A percentile compares a stretch with the other conserved stretches of the same genome.
phyloP scores from a whole-genome alignment of 108 stramenopile species.

The Mediolabrus comicus region DNA sequence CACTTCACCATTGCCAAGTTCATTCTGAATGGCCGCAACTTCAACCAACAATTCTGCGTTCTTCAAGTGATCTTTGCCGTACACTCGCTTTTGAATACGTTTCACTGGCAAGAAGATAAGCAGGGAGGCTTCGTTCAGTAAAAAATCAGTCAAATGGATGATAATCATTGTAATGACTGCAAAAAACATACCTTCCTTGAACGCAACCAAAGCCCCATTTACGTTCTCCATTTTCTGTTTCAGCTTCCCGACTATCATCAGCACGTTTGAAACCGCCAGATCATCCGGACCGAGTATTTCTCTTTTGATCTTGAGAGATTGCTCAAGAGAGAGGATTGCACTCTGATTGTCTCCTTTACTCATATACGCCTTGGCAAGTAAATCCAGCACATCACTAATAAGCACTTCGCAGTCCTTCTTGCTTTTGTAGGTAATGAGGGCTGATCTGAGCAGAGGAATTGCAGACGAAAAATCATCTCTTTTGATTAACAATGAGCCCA shows the following conservation, averaged over 20 bases:
- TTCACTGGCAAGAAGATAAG: constrained; percentile 19
- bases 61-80: constrained; percentile 38
- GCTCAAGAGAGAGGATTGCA: constrained; percentile 33
- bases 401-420: constrained; percentile 32
- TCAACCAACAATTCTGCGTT: constrained; percentile 51
- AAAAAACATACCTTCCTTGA: constrained; percentile 34
- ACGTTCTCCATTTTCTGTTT: constrained; percentile 24
- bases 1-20: constrained; percentile 30
- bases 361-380: constrained; percentile 35
- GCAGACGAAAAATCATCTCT: constrained; percentile 31
- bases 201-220: constrained; percentile 45
- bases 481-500: constrained; percentile 43
- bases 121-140: too few relatives aligned
- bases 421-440: constrained; percentile 41
- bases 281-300: constrained; percentile 22
- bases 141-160: not conserved
- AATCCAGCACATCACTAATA: constrained; percentile 48
- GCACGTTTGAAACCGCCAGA: constrained; percentile 36
- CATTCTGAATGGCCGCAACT: constrained; percentile 45
- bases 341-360: constrained; percentile 3
- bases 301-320: constrained; percentile 41
- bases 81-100: constrained; percentile 41
- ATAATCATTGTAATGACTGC: not conserved
- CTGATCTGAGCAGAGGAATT: constrained; percentile 26
- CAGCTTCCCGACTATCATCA: constrained; percentile 46